Evolutionary conservation across 2,329 filamentous ascomycete genomes (phyloP).

Genomic region (Botrytis tulipae): DNA sequence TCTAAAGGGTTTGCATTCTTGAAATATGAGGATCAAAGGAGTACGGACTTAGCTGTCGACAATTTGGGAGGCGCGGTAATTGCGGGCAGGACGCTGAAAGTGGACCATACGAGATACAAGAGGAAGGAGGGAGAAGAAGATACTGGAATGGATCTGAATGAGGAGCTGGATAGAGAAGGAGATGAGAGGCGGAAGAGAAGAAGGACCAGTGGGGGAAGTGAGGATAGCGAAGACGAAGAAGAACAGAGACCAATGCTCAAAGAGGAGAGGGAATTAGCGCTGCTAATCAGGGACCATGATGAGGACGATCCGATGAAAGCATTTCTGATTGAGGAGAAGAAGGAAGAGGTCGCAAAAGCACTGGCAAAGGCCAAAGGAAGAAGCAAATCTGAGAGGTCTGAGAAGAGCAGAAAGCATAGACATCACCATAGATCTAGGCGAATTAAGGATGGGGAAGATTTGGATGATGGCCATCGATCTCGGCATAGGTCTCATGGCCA

Average conservation of each 20-base stretch:
- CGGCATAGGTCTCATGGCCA: constrained; percentile 24
- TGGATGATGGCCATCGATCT: constrained; percentile 22
- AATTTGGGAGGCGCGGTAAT: constrained; percentile 88
- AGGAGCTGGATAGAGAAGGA: constrained; percentile 36
- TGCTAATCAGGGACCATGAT: constrained; percentile 76
- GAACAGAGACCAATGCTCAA: constrained; percentile 62
- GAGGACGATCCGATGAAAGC: constrained; percentile 98
- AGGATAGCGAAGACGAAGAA: constrained; percentile 37
- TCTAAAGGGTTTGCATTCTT: constrained; percentile 93
- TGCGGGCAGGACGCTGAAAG: constrained; percentile 74
- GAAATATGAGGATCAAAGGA: constrained; percentile 97
- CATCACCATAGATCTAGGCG: constrained; percentile 33
- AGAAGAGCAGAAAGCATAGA: constrained; percentile 31
- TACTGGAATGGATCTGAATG: constrained; percentile 41
- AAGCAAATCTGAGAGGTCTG: constrained; percentile 28
- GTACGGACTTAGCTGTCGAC: constrained; percentile 92
- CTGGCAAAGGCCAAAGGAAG: constrained; percentile 50
- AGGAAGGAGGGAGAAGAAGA: constrained; percentile 67
- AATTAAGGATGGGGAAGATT: constrained; percentile 24
- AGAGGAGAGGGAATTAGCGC: constrained; percentile 77
- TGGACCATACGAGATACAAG: constrained; percentile 94
- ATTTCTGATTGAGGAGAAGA: constrained; percentile 86
- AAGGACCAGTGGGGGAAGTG: constrained; percentile 38
- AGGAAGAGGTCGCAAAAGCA: constrained; percentile 77
- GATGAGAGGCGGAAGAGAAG: constrained; percentile 46